A percentile compares a stretch with the other conserved stretches of the same genome.
These are phyloP conservation scores for Tolypocladium inflatum DNA, from an alignment of 2,329 filamentous ascomycete species.

Conservation along the genomic window DNA sequence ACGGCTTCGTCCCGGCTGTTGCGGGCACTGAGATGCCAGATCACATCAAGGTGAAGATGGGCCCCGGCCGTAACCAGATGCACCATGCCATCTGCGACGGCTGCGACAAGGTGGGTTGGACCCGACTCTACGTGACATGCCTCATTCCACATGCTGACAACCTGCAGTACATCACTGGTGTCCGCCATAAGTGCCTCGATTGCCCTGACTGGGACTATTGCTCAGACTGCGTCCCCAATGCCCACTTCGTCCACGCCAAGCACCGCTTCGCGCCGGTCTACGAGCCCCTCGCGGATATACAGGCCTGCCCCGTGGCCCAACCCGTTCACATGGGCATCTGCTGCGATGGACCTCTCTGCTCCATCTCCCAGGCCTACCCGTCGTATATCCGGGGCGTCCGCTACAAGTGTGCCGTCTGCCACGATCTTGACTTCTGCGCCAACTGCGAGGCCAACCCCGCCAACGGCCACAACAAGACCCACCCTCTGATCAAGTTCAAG, in stretches of 20 bases:
- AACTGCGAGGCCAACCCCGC: conserved; percentile 82
- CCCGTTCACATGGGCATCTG: conserved; percentile 73
- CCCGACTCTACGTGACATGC: neutral
- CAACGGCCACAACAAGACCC: conserved; percentile 87
- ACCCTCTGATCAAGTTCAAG: conserved; percentile 95
- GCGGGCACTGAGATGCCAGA: conserved; percentile 51
- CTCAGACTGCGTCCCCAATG: conserved; percentile 59
- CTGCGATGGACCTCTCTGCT: conserved; percentile 90
- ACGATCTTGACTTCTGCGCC: conserved; percentile 91
- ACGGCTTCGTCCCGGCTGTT: conserved; percentile 64
- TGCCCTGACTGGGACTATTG: conserved; percentile 99
- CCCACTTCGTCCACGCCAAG: conserved; percentile 60
- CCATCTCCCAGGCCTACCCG: conserved; percentile 38
- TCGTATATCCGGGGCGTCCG: conserved; percentile 78
- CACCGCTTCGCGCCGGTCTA: conserved; percentile 90
- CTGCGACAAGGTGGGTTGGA: conserved; percentile 51
- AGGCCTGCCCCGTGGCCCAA: conserved; percentile 9
- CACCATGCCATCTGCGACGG: conserved; percentile 93
- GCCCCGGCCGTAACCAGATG: conserved; percentile 67
- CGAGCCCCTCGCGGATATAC: conserved; percentile 44
- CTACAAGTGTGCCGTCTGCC: conserved; percentile 95
- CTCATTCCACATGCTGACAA: neutral
- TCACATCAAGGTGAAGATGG: conserved; percentile 57
- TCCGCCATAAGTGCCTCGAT: conserved; percentile 92
- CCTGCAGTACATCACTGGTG: conserved; percentile 59